Conservation (phyloP, 805 yeast genomes). For the Ogataea siamensis region DNA sequence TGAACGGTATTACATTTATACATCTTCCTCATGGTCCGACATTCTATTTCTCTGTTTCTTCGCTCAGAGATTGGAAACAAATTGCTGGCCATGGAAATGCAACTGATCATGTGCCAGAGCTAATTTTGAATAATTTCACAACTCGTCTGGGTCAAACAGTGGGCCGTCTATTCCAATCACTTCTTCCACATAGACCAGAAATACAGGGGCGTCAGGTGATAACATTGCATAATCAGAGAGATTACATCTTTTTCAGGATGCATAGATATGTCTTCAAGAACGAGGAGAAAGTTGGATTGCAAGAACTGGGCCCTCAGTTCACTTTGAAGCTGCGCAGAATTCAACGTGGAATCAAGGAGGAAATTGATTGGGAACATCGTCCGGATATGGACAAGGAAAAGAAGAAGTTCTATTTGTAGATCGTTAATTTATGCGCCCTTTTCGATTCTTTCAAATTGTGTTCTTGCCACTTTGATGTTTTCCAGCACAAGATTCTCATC, state of each 20-base stretch:
- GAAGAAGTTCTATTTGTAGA: slow-evolving; percentile 79
- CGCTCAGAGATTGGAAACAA: slow-evolving; percentile 69
- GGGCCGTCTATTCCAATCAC: slow-evolving; percentile 85
- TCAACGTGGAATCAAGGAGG: slow-evolving; percentile 89
- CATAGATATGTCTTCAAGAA: slow-evolving; percentile 88
- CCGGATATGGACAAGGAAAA: slow-evolving; percentile 97
- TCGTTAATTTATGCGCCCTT: slow-evolving; percentile 10
- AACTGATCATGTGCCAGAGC: slow-evolving; percentile 88
- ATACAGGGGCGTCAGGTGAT: slow-evolving; percentile 94
- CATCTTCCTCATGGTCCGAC: slow-evolving; percentile 97
- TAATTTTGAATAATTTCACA: slow-evolving; percentile 86
- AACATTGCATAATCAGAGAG: slow-evolving; percentile 95
- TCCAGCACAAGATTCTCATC: slow-evolving; percentile 36
- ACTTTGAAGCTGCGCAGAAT: slow-evolving; percentile 84
- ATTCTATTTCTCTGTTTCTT: slow-evolving; percentile 81
- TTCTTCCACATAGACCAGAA: slow-evolving; percentile 92
- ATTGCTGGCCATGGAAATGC: slow-evolving; percentile 89
- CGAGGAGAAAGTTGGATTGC: slow-evolving; percentile 91
- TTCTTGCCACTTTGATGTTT: slow-evolving; percentile 36
- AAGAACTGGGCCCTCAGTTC: slow-evolving; percentile 96
- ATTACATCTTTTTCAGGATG: slow-evolving; percentile 90
- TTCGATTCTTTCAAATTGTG: slow-evolving; percentile 34
- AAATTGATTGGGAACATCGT: slow-evolving; percentile 93
- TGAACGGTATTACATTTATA: slow-evolving; percentile 88
- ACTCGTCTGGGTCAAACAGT: slow-evolving; percentile 93